Evolutionary conservation across 495 filamentous ascomycete genomes (phyloP).

Genomic region (Neurospora sp.): DNA sequence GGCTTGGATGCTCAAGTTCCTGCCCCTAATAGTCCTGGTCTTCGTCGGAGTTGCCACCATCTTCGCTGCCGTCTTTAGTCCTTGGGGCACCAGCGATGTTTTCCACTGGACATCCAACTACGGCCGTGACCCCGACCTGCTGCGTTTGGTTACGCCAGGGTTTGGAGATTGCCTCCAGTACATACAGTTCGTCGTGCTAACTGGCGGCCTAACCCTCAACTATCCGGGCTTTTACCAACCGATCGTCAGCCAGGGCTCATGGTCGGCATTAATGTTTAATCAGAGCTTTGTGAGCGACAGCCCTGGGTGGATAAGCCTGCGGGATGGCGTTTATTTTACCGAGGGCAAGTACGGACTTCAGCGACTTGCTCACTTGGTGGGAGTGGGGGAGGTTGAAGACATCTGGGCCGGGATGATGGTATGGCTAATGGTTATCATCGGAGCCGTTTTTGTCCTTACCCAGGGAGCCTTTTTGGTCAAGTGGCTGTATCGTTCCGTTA

Average conservation of each 20-base stretch:
- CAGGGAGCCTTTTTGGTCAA: constrained; percentile 67
- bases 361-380: constrained; percentile 70
- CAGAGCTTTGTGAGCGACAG: constrained; percentile 69
- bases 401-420: constrained; percentile 89
- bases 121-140: constrained; percentile 82
- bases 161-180: constrained; percentile 98
- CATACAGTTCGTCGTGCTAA: constrained; percentile 84
- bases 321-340: constrained; percentile 75
- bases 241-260: constrained; percentile 72
- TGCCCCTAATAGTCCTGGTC: constrained; percentile 69
- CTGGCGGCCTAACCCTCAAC: constrained; percentile 71
- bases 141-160: constrained; percentile 87
- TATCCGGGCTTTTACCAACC: constrained; percentile 96
- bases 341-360: constrained; percentile 68
- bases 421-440: constrained; percentile 71
- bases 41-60: constrained; percentile 73
- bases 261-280: constrained; percentile 90
- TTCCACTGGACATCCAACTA: constrained; percentile 96
- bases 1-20: constrained; percentile 58
- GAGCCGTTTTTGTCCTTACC: constrained; percentile 53
- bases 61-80: constrained; percentile 77
- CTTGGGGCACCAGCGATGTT: constrained; percentile 82
- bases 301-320: constrained; percentile 49
- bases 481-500: constrained; percentile 62
- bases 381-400: constrained; percentile 64